Conservation (phyloP, 345 rosid genomes). For the Raphanus raphanistrum region DNA sequence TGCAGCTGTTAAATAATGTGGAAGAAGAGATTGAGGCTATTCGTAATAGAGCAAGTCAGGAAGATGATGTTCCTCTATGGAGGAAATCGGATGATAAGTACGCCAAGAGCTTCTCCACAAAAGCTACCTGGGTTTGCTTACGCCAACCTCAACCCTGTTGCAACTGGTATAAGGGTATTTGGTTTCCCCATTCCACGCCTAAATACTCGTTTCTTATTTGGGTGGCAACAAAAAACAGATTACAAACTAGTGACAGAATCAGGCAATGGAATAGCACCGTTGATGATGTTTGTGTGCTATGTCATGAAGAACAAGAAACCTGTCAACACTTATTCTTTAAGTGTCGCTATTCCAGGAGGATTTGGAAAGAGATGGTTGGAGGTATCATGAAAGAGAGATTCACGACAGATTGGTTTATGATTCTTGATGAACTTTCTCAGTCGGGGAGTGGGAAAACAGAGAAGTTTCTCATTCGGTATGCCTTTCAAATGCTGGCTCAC, state of each 20-base stretch:
- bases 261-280: background rate
- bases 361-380: too few relatives aligned
- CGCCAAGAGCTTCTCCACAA: background rate
- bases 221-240: background rate
- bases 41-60: background rate
- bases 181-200: background rate
- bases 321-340: background rate
- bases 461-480: too few relatives aligned
- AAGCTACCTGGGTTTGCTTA: background rate
- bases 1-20: too few relatives aligned
- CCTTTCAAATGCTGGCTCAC: too few relatives aligned
- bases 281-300: background rate
- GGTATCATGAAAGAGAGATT: too few relatives aligned
- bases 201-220: background rate
- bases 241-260: background rate
- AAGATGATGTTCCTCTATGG: background rate
- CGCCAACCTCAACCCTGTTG: background rate
- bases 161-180: background rate
- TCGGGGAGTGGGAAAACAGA: too few relatives aligned
- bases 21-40: too few relatives aligned
- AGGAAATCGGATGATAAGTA: background rate
- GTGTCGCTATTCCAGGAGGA: background rate
- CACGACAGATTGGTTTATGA: too few relatives aligned
- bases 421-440: too few relatives aligned
- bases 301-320: background rate